Evolutionary conservation across 345 rosid species (phyloP).

Genomic region (Erucastrum elatum): DNA sequence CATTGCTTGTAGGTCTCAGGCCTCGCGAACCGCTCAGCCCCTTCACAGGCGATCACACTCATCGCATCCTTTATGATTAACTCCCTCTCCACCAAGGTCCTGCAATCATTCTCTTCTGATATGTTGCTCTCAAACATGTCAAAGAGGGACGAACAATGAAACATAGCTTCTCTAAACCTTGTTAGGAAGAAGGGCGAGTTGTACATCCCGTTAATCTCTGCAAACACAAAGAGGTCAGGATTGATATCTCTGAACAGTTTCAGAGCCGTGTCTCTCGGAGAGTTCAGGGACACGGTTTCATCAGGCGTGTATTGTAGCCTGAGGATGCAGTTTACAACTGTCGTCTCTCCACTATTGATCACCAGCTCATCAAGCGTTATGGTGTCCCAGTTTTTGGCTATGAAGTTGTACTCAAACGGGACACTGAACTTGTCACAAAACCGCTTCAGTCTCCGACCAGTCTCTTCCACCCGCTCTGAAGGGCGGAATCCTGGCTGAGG

Average conservation of each 20-base stretch:
- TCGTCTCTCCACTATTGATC: slow-evolving; percentile 54
- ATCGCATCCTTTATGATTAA: slow-evolving; percentile 52
- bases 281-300: slow-evolving; percentile 52
- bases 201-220: slow-evolving; percentile 57
- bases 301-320: slow-evolving; percentile 64
- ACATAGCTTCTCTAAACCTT: slow-evolving; percentile 68
- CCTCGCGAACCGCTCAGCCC: slow-evolving; percentile 65
- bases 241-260: slow-evolving; percentile 54
- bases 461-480: slow-evolving; percentile 66
- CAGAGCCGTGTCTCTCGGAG: slow-evolving; percentile 66
- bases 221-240: slow-evolving; percentile 66
- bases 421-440: slow-evolving; percentile 61
- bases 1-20: slow-evolving; percentile 79
- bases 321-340: slow-evolving; percentile 57
- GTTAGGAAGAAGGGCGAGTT: slow-evolving; percentile 72
- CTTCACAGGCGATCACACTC: slow-evolving; percentile 78
- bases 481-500: slow-evolving; percentile 89
- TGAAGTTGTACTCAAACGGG: slow-evolving; percentile 56
- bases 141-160: slow-evolving; percentile 62
- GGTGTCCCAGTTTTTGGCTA: slow-evolving; percentile 80
- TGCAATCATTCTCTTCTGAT: slow-evolving; percentile 51
- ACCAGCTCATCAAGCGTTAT: slow-evolving; percentile 62
- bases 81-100: slow-evolving; percentile 64
- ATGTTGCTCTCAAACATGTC: slow-evolving; percentile 62
- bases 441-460: slow-evolving; percentile 55